A percentile compares a stretch with the other conserved stretches of the same genome.
Evolutionary conservation across 2,329 filamentous ascomycete genomes (phyloP).

Genomic region (Colletotrichum paranaense): DNA sequence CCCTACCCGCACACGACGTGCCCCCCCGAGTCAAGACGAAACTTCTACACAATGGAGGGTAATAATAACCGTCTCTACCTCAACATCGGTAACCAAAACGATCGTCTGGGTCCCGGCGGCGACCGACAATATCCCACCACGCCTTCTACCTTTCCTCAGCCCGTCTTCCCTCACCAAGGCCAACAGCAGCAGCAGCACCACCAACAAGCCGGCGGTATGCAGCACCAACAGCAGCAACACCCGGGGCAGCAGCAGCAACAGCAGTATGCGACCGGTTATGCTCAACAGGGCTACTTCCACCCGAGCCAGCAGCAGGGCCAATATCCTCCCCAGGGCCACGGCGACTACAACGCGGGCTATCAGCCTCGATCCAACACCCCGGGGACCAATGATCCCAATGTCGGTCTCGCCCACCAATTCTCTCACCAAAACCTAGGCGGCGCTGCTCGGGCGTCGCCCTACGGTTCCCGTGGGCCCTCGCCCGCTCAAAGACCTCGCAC

Average conservation of each 20-base stretch:
- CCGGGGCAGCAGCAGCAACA: slow-evolving; percentile 51
- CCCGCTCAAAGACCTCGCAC: slow-evolving; percentile 85
- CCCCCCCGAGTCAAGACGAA: slow-evolving; percentile 26
- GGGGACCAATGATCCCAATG: slow-evolving; percentile 83
- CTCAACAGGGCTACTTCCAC: slow-evolving; percentile 68
- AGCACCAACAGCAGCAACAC: slow-evolving; percentile 43
- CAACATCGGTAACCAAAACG: slow-evolving; percentile 75
- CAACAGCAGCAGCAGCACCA: slow-evolving; percentile 54
- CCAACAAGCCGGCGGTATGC: slow-evolving; percentile 44
- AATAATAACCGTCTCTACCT: slow-evolving; percentile 73
- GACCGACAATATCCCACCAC: slow-evolving; percentile 86
- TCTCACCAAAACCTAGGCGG: slow-evolving; percentile 93
- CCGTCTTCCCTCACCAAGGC: slow-evolving; percentile 68
- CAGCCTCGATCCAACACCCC: slow-evolving; percentile 68
- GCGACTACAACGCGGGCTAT: slow-evolving; percentile 58
- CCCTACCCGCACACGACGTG: slow-evolving; percentile 23
- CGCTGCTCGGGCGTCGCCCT: slow-evolving; percentile 75
- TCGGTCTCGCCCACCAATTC: slow-evolving; percentile 93
- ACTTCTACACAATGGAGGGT: slow-evolving; percentile 58
- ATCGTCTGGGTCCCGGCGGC: slow-evolving; percentile 68
- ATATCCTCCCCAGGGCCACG: slow-evolving; percentile 53
- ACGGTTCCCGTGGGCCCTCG: slow-evolving; percentile 74
- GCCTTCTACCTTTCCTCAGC: slow-evolving; percentile 95
- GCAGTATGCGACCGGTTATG: slow-evolving; percentile 59
- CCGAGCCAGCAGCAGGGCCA: slow-evolving; percentile 66